Base-by-base conservation (phyloP, 495 filamentous ascomycete species). In the Lophiotrema nucula region DNA sequence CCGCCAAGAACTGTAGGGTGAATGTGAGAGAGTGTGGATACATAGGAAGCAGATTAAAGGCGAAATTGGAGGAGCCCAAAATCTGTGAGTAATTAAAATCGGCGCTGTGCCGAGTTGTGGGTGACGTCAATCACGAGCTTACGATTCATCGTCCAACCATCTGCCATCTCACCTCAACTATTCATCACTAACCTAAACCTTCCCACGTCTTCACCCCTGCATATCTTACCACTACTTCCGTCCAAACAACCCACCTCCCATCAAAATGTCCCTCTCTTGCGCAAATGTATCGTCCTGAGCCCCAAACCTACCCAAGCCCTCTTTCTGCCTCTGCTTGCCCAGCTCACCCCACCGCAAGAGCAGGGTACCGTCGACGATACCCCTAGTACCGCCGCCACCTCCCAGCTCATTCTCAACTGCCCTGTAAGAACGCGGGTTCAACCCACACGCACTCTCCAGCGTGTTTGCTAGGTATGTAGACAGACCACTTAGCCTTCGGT, bases 341-440 rank as follows among this genome's bases (percentile, higher is more conserved):
- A 93, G 73, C 66, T 88, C 89, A 41, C 81, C 74, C 81, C 88
- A 92, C 62, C 87, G 73, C 52, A 77, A 68, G 28, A 86, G 61
- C 53, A 88, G 50, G 57, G 70, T 76, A 5, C 83, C 84, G 71
- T 87, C 86, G n/a, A 87, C 61, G 54, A 86, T 76, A 0, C 83
- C 83, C 37, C 82, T 73, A 28, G 16, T 71, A 67, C 1, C 82
- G 76, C 50, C 83, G 76, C 6, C 84, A 31, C 52, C 47, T 1
- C 44, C 58, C 4, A 52, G 1, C 74, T 61, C 76, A 78, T 39
- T 61, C 71, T 28, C 81, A 65, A 48, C 80, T 72, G 76, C 73
- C 1, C 93, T 82, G 70, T 90, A 88, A 0, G 81, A 87, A 26
- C 86, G 82, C 0, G 90, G 88, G 67, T 98, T 97, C 39, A 97